phyloP scores from a whole-genome alignment of 495 filamentous ascomycete genomes.

The Evernia prunastri region DNA sequence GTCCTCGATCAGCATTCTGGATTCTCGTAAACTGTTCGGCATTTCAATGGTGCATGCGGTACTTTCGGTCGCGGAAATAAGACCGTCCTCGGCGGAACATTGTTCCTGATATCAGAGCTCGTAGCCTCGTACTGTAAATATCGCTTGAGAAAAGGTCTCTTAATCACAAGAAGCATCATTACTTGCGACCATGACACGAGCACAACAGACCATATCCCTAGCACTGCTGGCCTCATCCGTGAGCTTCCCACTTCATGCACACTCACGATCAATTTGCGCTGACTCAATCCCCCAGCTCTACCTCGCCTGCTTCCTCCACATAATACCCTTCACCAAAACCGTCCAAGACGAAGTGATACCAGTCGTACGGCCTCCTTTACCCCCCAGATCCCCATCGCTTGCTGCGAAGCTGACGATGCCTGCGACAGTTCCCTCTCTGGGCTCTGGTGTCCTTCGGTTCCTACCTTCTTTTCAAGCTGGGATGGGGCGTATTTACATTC shows the following conservation, averaged over 20 bases:
- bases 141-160: no score
- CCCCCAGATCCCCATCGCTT: slow-evolving; percentile 10
- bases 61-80: no score
- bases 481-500: slow-evolving; percentile 89
- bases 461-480: slow-evolving; percentile 86
- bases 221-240: slow-evolving; percentile 84
- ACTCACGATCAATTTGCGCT: background rate
- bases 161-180: no score
- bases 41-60: no score
- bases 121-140: no score
- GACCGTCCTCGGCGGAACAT: no score
- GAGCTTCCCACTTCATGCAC: slow-evolving; percentile 28
- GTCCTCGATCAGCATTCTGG: no score
- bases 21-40: no score
- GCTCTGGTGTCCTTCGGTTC: slow-evolving; percentile 85
- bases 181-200: slow-evolving; percentile 67
- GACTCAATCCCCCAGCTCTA: slow-evolving; percentile 63
- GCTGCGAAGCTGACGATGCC: slow-evolving; percentile 3
- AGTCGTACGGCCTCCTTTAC: slow-evolving; percentile 37
- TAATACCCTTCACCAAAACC: slow-evolving; percentile 74
- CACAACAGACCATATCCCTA: slow-evolving; percentile 84
- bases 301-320: slow-evolving; percentile 73
- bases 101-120: no score
- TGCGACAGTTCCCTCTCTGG: slow-evolving; percentile 78
- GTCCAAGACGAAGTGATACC: slow-evolving; percentile 49